Percentiles rank a stretch among this genome's conserved stretches.
These are phyloP conservation scores for Fonsecaea erecta DNA, from an alignment of 2,329 filamentous ascomycete species.

Conservation along the genomic window DNA sequence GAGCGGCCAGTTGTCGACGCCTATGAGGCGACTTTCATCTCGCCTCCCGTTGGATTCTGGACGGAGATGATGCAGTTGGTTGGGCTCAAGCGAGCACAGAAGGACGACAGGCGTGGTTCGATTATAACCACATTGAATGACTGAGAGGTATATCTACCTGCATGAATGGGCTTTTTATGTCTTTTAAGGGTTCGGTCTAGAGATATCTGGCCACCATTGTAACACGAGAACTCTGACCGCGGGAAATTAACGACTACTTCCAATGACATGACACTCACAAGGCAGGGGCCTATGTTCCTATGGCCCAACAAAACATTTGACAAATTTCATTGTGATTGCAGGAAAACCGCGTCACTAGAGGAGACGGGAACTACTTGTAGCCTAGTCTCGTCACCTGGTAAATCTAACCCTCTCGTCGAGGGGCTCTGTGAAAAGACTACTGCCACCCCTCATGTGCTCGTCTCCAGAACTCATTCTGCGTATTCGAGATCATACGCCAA, in stretches of 20 bases:
- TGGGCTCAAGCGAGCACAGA: conserved; percentile 27
- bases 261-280: not conserved
- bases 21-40: conserved; percentile 59
- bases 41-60: conserved; percentile 48
- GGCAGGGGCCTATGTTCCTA: not conserved
- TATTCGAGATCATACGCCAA: conserved; percentile 51
- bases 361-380: not conserved
- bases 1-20: conserved; percentile 64
- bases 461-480: conserved; percentile 22
- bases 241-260: not conserved
- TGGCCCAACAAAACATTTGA: not conserved
- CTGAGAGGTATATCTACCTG: not conserved
- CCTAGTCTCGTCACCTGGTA: not conserved
- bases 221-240: not conserved
- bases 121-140: not conserved
- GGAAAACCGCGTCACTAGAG: not conserved
- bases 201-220: not conserved
- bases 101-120: conserved; percentile 21
- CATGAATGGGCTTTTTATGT: not conserved
- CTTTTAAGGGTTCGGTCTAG: not conserved
- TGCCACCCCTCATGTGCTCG: not conserved
- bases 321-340: not conserved
- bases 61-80: conserved; percentile 35
- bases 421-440: not conserved
- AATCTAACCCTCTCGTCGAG: not conserved